Percentiles rank a stretch among this genome's conserved stretches.
Evolutionary conservation across 805 yeast genomes (phyloP).

Genomic region (Starmerella kuoi): DNA sequence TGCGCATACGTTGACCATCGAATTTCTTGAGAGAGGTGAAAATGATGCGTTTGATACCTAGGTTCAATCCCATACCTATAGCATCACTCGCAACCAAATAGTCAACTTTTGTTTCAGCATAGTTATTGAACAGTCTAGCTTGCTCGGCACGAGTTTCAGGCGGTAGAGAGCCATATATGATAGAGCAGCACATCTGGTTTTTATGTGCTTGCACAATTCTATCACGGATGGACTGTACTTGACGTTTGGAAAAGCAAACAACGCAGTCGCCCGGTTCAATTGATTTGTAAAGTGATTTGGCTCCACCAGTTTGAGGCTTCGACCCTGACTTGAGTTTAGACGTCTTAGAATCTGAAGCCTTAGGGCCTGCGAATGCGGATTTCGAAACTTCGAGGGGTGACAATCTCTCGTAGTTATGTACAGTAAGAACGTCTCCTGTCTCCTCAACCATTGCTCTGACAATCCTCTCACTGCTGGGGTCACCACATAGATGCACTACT

Average conservation of each 20-base stretch:
- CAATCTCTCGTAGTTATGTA: slow-evolving; percentile 60
- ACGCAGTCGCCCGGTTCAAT: slow-evolving; percentile 73
- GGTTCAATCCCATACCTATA: slow-evolving; percentile 90
- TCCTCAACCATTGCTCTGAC: slow-evolving; percentile 44
- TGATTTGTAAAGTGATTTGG: slow-evolving; percentile 18
- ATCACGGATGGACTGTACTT: slow-evolving; percentile 56
- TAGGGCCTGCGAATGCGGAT: not conserved
- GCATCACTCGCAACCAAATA: slow-evolving; percentile 94
- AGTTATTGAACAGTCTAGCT: slow-evolving; percentile 58
- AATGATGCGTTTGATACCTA: slow-evolving; percentile 68
- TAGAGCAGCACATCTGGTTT: slow-evolving; percentile 44
- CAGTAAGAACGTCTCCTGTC: slow-evolving; percentile 72
- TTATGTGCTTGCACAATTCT: slow-evolving; percentile 48
- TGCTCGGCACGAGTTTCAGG: slow-evolving; percentile 86
- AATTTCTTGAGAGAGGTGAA: slow-evolving; percentile 59
- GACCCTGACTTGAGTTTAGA: not conserved
- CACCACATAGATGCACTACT: slow-evolving; percentile 90
- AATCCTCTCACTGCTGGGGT: slow-evolving; percentile 65
- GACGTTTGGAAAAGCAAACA: slow-evolving; percentile 69
- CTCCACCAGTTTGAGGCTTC: not conserved
- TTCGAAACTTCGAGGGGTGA: slow-evolving; percentile 53
- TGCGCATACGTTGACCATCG: slow-evolving; percentile 42
- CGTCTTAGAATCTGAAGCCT: not conserved
- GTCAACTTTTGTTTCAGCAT: slow-evolving; percentile 52
- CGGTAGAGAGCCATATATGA: slow-evolving; percentile 89